Percentiles rank a stretch among this genome's conserved stretches.
These are phyloP conservation scores for Erodium maritimum DNA, from an alignment of 345 rosid species.

Conservation along the genomic window DNA sequence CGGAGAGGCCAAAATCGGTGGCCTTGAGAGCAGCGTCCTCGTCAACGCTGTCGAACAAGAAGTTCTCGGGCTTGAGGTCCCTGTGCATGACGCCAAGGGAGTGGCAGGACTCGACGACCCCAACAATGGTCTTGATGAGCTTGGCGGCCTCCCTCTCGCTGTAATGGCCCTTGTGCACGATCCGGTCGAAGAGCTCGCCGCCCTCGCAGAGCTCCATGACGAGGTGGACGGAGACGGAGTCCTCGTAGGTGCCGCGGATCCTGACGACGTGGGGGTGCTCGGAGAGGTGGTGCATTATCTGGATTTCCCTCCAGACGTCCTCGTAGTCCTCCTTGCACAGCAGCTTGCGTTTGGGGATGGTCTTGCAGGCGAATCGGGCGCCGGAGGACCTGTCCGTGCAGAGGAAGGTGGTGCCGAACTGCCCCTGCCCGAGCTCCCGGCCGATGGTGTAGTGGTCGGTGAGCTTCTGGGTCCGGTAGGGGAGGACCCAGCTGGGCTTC, in stretches of 20 bases:
- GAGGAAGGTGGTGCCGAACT: constrained; percentile 63
- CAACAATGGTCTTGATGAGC: constrained; percentile 67
- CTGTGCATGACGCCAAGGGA: constrained; percentile 70
- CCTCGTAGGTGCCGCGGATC: constrained; percentile 47
- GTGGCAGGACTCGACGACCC: constrained; percentile 66
- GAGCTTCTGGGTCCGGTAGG: constrained; percentile 11
- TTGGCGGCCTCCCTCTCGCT: constrained; percentile 71
- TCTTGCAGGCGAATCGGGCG: constrained; percentile 52
- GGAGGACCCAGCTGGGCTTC: constrained; percentile 16
- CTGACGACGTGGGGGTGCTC: constrained; percentile 56
- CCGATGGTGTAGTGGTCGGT: constrained; percentile 38
- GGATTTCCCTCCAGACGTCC: constrained; percentile 77
- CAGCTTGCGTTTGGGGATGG: constrained; percentile 71
- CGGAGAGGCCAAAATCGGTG: constrained; percentile 75
- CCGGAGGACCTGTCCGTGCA: constrained; percentile 45
- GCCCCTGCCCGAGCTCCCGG: constrained; percentile 59
- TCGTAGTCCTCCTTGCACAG: constrained; percentile 59
- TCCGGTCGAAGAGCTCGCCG: constrained; percentile 68
- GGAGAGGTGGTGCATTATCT: constrained; percentile 76
- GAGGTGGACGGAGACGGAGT: constrained; percentile 35
- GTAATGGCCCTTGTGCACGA: constrained; percentile 55
- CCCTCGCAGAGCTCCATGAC: constrained; percentile 85
- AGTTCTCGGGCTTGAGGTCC: constrained; percentile 77
- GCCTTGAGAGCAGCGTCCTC: constrained; percentile 77
- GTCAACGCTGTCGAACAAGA: constrained; percentile 42